Evolutionary conservation across 371 early-diverging fungal genomes (phyloP).

Genomic region (Mucor indicus): DNA sequence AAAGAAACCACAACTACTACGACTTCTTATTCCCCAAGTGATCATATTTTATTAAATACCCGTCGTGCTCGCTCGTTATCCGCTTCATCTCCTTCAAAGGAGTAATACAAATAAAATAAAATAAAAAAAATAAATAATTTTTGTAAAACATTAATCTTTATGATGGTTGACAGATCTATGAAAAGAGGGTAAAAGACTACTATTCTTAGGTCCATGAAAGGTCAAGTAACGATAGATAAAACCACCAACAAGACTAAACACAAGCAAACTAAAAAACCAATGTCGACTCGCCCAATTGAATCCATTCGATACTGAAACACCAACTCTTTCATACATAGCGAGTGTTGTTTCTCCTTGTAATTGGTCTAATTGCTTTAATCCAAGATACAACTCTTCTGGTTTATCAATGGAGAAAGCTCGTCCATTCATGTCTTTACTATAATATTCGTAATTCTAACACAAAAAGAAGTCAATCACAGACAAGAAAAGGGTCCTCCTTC

Average conservation of each 20-base stretch:
- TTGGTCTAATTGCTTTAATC: constrained; percentile 10
- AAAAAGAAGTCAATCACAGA: too few species aligned
- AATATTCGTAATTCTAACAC: constrained; percentile 8
- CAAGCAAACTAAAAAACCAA: constrained; percentile 24
- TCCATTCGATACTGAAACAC: background rate
- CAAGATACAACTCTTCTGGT: constrained; percentile 9
- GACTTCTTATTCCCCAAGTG: constrained; percentile 10
- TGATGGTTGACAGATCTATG: constrained; percentile 3
- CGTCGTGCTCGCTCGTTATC: constrained; percentile 23
- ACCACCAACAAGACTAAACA: constrained; percentile 17
- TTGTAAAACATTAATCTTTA: constrained; percentile 19
- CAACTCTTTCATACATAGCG: constrained; percentile 8
- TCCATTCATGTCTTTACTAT: constrained; percentile 1
- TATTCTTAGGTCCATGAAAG: constrained; percentile 11
- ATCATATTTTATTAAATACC: constrained; percentile 18
- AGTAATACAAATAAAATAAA: background rate
- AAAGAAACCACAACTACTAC: background rate
- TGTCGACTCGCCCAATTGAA: constrained; percentile 13
- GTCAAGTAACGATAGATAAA: constrained; percentile 20
- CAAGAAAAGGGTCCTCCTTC: too few species aligned
- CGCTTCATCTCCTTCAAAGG: constrained; percentile 5
- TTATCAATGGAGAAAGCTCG: constrained; percentile 1
- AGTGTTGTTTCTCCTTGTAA: constrained; percentile 12
- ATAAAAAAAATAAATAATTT: background rate
- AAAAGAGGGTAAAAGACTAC: constrained; percentile 15